Conservation (phyloP, 352 stramenopile genomes). For the Globisporangium polare region DNA sequence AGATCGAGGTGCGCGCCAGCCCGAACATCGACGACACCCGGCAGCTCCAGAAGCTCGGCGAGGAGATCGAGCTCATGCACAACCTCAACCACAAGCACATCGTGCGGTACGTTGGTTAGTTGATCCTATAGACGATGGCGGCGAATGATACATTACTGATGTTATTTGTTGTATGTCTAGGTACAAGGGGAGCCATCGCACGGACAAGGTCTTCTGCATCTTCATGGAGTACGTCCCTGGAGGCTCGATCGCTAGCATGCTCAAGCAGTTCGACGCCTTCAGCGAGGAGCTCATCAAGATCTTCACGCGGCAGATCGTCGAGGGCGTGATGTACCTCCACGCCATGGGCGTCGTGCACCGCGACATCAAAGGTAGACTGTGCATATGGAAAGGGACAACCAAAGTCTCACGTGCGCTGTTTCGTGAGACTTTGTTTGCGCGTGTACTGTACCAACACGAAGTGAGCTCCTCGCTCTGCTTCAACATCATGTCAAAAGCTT, state of each 20-base stretch:
- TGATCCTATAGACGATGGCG: no score
- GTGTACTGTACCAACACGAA: background rate
- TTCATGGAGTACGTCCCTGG: slow-evolving; percentile 97
- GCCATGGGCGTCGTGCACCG: slow-evolving; percentile 90
- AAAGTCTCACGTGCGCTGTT: background rate
- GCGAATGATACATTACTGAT: no score
- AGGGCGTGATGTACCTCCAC: slow-evolving; percentile 91
- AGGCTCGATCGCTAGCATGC: slow-evolving; percentile 89
- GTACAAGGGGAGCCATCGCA: slow-evolving; percentile 82
- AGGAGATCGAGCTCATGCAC: slow-evolving; percentile 94
- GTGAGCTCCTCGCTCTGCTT: background rate
- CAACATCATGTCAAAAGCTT: background rate
- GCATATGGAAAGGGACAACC: background rate
- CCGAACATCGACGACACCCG: slow-evolving; percentile 46
- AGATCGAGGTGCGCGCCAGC: slow-evolving; percentile 78
- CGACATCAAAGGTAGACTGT: slow-evolving; percentile 86
- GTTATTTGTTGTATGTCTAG: no score
- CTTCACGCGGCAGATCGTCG: slow-evolving; percentile 91
- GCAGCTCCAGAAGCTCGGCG: slow-evolving; percentile 72
- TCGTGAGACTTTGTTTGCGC: background rate
- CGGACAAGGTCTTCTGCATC: slow-evolving; percentile 87
- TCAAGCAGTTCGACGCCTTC: slow-evolving; percentile 94
- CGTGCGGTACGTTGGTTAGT: slow-evolving; percentile 76
- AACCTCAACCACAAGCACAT: slow-evolving; percentile 94
- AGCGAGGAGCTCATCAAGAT: slow-evolving; percentile 85